Evolutionary conservation across 345 rosid genomes (phyloP).

Genomic region (Eucalyptus marginata): DNA sequence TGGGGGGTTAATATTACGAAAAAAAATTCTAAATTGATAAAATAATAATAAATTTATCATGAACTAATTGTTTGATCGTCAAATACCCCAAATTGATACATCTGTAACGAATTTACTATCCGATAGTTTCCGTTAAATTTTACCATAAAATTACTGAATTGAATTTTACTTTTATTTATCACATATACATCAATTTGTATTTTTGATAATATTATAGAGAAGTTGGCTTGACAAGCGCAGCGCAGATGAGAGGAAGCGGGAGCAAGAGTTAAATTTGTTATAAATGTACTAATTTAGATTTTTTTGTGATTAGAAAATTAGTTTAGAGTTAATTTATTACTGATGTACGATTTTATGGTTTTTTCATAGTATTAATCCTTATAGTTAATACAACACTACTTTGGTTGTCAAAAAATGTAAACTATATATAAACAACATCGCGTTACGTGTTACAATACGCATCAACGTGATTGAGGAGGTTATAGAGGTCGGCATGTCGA

Average conservation of each 20-base stretch:
- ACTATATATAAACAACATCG: background rate
- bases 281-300: fast-evolving
- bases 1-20: too few relatives aligned
- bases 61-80: fast-evolving
- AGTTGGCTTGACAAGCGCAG: too few relatives aligned
- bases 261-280: too few relatives aligned
- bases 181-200: fast-evolving
- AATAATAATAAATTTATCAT: too few relatives aligned
- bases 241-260: too few relatives aligned
- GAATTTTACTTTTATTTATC: fast-evolving
- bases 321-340: fast-evolving
- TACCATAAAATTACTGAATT: fast-evolving
- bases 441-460: fast-evolving
- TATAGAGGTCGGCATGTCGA: background rate
- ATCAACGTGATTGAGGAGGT: background rate
- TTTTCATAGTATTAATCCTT: too few relatives aligned
- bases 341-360: fast-evolving
- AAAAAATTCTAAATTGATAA: too few relatives aligned
- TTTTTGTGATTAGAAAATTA: too few relatives aligned
- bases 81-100: fast-evolving
- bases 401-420: background rate
- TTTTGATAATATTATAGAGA: fast-evolving
- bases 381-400: background rate
- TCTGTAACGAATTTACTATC: fast-evolving
- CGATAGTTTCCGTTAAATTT: fast-evolving